Evolutionary conservation across 2,329 filamentous ascomycete species (phyloP).

Genomic region (Intubia oerlemansii): DNA sequence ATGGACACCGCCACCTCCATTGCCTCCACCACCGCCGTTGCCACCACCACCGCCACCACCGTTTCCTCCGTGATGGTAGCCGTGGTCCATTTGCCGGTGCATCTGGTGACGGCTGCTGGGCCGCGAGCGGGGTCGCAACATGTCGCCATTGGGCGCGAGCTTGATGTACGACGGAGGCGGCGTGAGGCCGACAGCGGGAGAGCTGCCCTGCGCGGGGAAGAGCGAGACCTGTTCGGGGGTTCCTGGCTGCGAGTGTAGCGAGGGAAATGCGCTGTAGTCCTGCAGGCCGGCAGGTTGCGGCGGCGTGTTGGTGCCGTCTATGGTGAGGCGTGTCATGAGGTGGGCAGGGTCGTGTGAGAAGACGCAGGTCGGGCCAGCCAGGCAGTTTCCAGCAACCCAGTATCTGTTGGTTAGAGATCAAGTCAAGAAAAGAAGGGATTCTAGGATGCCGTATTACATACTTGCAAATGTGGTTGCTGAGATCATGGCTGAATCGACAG

Average conservation of each 20-base stretch:
- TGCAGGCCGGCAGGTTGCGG: conserved; percentile 43
- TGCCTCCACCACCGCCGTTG: no score
- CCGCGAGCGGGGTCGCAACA: conserved; percentile 56
- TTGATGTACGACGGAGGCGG: conserved; percentile 55
- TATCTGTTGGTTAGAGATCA: no score
- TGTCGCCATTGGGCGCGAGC: conserved; percentile 23
- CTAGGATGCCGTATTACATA: no score
- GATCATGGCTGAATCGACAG: conserved; percentile 90
- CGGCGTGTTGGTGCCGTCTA: conserved; percentile 47
- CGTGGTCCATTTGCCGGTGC: conserved; percentile 22
- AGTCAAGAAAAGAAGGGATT: no score
- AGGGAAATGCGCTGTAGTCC: conserved; percentile 70
- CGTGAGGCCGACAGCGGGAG: conserved; percentile 31
- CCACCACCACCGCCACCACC: no score
- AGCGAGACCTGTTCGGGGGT: conserved; percentile 36
- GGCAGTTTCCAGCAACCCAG: conserved; percentile 87
- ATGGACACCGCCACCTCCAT: no score
- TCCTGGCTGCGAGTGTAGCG: conserved; percentile 43
- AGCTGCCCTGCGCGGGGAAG: conserved; percentile 29
- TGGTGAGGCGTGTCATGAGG: conserved; percentile 58
- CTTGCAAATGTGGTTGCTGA: conserved; percentile 96
- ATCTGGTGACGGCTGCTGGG: conserved; percentile 62
- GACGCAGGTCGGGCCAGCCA: conserved; percentile 82
- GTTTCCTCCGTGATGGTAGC: conserved; percentile 8
- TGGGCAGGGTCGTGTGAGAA: conserved; percentile 92